Percentiles rank a stretch among this genome's conserved stretches.
phyloP scores from a whole-genome alignment of 495 filamentous ascomycete genomes.

The Venustampulla echinocandica region DNA sequence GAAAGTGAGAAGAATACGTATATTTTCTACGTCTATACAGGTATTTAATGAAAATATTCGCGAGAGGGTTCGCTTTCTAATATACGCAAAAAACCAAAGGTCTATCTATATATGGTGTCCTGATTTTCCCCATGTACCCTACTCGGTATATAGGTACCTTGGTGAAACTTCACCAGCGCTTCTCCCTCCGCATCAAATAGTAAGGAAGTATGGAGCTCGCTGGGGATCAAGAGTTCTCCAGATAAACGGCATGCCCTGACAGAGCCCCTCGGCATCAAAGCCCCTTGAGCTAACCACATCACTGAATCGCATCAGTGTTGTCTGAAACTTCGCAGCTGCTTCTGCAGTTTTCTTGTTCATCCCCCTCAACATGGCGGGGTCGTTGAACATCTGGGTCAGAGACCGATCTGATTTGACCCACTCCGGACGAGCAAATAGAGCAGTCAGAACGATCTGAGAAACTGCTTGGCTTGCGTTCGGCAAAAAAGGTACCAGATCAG shows the following conservation, averaged over 20 bases:
- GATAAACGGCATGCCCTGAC: slow-evolving; percentile 33
- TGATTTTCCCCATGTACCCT: too few relatives aligned
- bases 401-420: slow-evolving; percentile 19
- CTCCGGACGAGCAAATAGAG: slow-evolving; percentile 24
- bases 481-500: slow-evolving; percentile 23
- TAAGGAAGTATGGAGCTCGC: slow-evolving; percentile 3
- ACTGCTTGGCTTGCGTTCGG: slow-evolving; percentile 22
- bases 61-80: too few relatives aligned
- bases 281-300: slow-evolving; percentile 17
- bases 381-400: slow-evolving; percentile 27
- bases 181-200: slow-evolving; percentile 5
- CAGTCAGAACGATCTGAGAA: slow-evolving; percentile 20
- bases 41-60: too few relatives aligned
- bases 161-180: too few relatives aligned
- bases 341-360: slow-evolving; percentile 15
- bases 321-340: slow-evolving; percentile 14
- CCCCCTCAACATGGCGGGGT: slow-evolving; percentile 17
- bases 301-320: slow-evolving; percentile 24
- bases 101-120: too few relatives aligned
- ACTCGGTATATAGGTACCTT: too few relatives aligned
- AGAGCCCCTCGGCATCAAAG: slow-evolving; percentile 28
- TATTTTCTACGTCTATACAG: too few relatives aligned
- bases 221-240: slow-evolving; percentile 20
- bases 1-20: too few relatives aligned
- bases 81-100: too few relatives aligned